These are phyloP conservation scores for Populus pruinosa DNA, from an alignment of 345 rosid genomes.

Conservation along the genomic window DNA sequence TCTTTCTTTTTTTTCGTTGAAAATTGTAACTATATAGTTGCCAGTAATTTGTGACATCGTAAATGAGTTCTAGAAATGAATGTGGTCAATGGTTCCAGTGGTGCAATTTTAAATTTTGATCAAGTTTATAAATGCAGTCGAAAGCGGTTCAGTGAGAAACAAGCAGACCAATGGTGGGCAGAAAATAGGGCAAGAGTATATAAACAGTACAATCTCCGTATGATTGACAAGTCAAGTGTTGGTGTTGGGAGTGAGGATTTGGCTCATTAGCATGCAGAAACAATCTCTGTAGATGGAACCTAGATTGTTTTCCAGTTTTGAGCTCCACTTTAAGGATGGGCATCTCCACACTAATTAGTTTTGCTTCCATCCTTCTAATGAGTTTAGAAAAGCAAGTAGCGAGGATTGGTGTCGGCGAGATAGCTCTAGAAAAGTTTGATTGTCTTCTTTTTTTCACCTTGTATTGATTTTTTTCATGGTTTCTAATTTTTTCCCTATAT, in stretches of 20 bases:
- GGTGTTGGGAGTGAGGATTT: constrained; percentile 78
- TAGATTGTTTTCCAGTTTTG: constrained; percentile 19
- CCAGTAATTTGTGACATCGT: not conserved
- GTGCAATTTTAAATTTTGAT: not conserved
- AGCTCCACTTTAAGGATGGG: constrained; percentile 23
- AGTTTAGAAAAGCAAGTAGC: constrained; percentile 20
- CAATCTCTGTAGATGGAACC: constrained; percentile 31
- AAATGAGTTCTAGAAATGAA: not conserved
- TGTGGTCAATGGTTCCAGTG: not conserved
- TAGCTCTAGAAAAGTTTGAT: constrained; percentile 26
- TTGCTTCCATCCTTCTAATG: constrained; percentile 20
- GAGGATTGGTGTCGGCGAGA: constrained; percentile 14
- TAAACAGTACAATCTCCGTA: constrained; percentile 81
- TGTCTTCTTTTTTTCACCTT: constrained; percentile 11
- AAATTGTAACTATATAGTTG: not conserved
- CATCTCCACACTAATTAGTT: constrained; percentile 23
- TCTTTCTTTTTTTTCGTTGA: not conserved
- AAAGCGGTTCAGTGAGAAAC: constrained; percentile 85
- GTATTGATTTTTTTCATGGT: constrained; percentile 8
- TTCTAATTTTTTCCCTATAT: constrained; percentile 22
- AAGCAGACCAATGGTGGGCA: constrained; percentile 99
- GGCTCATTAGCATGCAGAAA: constrained; percentile 39
- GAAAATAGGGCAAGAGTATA: constrained; percentile 86
- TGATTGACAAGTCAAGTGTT: constrained; percentile 69
- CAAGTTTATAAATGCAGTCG: constrained; percentile 55